Evolutionary conservation across 257 asterid genomes (phyloP).

Genomic region (Datura wrightii): DNA sequence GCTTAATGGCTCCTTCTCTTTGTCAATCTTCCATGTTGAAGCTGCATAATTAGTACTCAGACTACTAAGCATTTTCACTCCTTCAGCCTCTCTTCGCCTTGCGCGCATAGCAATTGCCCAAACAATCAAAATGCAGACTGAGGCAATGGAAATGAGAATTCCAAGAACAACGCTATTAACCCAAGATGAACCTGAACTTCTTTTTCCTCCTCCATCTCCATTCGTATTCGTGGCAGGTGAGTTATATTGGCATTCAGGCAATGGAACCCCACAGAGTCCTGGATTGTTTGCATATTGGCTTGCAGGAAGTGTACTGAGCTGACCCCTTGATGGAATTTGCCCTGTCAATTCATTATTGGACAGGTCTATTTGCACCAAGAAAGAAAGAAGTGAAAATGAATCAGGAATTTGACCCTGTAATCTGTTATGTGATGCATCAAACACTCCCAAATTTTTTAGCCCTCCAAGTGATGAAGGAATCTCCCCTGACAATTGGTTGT

Average conservation of each 20-base stretch:
- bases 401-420: constrained; percentile 90
- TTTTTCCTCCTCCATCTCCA: constrained; percentile 38
- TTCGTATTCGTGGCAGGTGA: constrained; percentile 38
- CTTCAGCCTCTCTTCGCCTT: constrained; percentile 70
- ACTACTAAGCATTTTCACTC: constrained; percentile 72
- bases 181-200: constrained; percentile 57
- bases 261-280: constrained; percentile 89
- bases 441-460: constrained; percentile 85
- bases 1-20: constrained; percentile 97
- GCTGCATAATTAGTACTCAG: constrained; percentile 72
- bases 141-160: constrained; percentile 73
- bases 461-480: constrained; percentile 78
- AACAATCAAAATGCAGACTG: constrained; percentile 68
- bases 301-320: constrained; percentile 94
- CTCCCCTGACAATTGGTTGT: constrained; percentile 86
- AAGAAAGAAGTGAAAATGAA: constrained; percentile 75
- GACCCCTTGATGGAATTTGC: constrained; percentile 83
- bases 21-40: constrained; percentile 93
- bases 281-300: constrained; percentile 82
- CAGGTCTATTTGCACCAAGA: constrained; percentile 85
- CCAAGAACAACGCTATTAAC: constrained; percentile 90
- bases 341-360: constrained; percentile 90
- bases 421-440: constrained; percentile 91
- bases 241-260: constrained; percentile 63
- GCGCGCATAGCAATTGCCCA: constrained; percentile 87